Base-by-base conservation (phyloP, 768 basidiomycete species). In the Aureoboletus auriporus region DNA sequence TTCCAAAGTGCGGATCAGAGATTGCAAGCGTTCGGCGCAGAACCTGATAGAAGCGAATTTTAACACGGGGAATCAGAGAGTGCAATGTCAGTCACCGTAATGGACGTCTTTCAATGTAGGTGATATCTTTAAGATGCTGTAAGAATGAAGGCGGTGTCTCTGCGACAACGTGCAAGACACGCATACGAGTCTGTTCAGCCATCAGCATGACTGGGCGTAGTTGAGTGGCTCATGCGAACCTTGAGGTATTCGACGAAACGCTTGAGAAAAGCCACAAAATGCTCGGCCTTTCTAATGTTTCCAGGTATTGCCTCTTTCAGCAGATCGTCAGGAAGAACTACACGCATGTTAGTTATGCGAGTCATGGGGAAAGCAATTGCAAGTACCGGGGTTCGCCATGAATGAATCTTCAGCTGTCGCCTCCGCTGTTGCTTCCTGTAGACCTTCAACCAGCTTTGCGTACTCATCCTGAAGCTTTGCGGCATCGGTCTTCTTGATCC, bases 231-330 rank as follows among this genome's bases (percentile, higher is more conserved):
- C 31, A 34, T 39, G 30, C 44, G 17, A 43, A 93, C 95, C 80
- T 98, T 99, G 44, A 99, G 78, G 68, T 99, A 99, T 70, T 99
- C 96, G 23, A 99, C 93, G 62, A 99, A 96, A 45, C 96, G 84
- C 68, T 95, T 97, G 52, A 99, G 70, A 71, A 99, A 99, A 0
- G 96, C 95, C 13, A 97, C 92, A 59, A 99, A 99, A 70, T 99
- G 96, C 63, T 99, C 96, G 0, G 96, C 96, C 67, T 98, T 96
- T 39, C 96, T 79, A 51, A 99, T 99, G 60, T 99, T 99, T 10
- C 96, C 96, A 29, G 96, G 96, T 42, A 99, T 79, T 6, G 96
- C 95, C 70, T 99, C 96, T 44, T 84, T 86, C 40, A 99, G 74
- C 40, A 99, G 79, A 65, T 99, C 96, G 49, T 94, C 92, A 17